phyloP scores from a whole-genome alignment of 768 basidiomycete genomes.

The Boletales sp. region DNA sequence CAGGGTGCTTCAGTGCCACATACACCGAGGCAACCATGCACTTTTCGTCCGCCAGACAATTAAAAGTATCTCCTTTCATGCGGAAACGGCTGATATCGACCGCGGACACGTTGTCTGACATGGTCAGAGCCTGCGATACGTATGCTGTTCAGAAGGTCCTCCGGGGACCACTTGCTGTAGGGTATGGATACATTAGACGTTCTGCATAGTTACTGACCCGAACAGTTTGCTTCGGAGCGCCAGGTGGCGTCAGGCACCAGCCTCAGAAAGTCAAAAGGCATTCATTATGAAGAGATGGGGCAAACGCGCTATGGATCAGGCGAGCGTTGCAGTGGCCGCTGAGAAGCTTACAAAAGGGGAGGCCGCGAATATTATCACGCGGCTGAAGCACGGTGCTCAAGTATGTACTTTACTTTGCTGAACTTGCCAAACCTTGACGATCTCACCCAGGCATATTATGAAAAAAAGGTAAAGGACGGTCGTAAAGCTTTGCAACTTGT shows the following conservation, averaged over 20 bases:
- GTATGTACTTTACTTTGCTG: slow-evolving; percentile 33
- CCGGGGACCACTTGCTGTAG: slow-evolving; percentile 42
- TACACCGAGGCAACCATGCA: slow-evolving; percentile 54
- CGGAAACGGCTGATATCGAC: slow-evolving; percentile 50
- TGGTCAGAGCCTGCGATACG: slow-evolving; percentile 66
- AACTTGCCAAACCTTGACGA: background rate
- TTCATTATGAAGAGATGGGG: slow-evolving; percentile 54
- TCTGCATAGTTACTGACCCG: slow-evolving; percentile 2
- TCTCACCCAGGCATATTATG: slow-evolving; percentile 46
- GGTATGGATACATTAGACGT: slow-evolving; percentile 37
- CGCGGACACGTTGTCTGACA: slow-evolving; percentile 53
- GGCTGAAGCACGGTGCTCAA: slow-evolving; percentile 72
- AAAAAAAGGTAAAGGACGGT: slow-evolving; percentile 45
- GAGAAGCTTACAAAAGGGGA: slow-evolving; percentile 66
- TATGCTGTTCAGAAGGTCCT: slow-evolving; percentile 57
- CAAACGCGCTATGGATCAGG: slow-evolving; percentile 21
- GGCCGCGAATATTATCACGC: slow-evolving; percentile 74
- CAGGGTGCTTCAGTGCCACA: slow-evolving; percentile 43
- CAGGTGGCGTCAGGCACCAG: slow-evolving; percentile 59
- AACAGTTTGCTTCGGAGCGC: slow-evolving; percentile 60
- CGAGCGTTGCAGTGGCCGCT: slow-evolving; percentile 27
- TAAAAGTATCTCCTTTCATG: slow-evolving; percentile 53
- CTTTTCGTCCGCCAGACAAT: slow-evolving; percentile 37
- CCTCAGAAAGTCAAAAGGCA: slow-evolving; percentile 56
- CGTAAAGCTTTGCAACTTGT: slow-evolving; percentile 32